phyloP scores from a whole-genome alignment of 179 eudicot genomes.

The Nepenthes alata region DNA sequence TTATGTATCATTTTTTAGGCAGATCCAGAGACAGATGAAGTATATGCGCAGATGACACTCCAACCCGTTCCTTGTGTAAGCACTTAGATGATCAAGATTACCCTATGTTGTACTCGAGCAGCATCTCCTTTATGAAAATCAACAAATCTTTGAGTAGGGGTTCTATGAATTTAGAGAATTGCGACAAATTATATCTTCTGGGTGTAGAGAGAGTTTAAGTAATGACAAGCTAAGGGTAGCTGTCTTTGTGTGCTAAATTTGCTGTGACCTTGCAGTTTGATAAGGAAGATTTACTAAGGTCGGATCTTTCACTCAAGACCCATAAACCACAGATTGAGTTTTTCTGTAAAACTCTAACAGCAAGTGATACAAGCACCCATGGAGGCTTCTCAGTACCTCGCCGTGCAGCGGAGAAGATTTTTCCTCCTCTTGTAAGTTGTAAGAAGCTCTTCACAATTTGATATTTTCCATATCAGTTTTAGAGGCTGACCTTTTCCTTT shows the following conservation, averaged over 20 bases:
- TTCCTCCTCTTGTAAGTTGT: slow-evolving; percentile 94
- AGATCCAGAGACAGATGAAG: slow-evolving; percentile 98
- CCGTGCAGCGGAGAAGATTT: slow-evolving; percentile 95
- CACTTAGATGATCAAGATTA: neutral
- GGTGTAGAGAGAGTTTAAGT: too few relatives aligned
- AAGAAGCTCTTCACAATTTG: slow-evolving; percentile 13
- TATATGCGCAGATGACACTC: slow-evolving; percentile 96
- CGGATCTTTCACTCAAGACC: slow-evolving; percentile 68
- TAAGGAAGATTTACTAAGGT: slow-evolving; percentile 79
- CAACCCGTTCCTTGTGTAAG: slow-evolving; percentile 85
- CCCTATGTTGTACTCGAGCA: neutral
- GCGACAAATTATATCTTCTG: too few relatives aligned
- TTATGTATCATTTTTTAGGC: slow-evolving; percentile 41
- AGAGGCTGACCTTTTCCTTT: slow-evolving; percentile 10
- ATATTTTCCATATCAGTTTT: neutral
- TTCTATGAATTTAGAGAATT: too few relatives aligned
- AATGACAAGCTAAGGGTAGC: neutral
- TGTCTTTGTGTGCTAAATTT: neutral
- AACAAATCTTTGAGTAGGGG: too few relatives aligned
- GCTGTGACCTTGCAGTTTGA: slow-evolving; percentile 53
- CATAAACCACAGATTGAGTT: slow-evolving; percentile 85
- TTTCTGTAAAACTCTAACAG: slow-evolving; percentile 92
- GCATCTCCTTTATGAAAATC: neutral
- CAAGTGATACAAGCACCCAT: slow-evolving; percentile 99
- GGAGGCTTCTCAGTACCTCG: slow-evolving; percentile 99